Evolutionary conservation across 805 yeast species (phyloP).

Genomic region (Candida ulmi): DNA sequence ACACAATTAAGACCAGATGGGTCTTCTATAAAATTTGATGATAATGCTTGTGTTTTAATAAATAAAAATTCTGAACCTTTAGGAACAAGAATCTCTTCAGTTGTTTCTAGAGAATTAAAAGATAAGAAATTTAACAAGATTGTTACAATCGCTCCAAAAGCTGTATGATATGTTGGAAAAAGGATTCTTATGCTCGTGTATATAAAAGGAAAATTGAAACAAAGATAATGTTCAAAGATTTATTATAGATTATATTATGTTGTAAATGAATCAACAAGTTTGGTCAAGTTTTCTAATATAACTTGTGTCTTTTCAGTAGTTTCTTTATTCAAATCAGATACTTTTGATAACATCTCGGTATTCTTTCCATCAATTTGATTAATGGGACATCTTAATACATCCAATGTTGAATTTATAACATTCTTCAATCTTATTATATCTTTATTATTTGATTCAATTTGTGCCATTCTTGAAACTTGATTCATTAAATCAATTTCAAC

Average conservation of each 20-base stretch:
- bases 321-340: constrained; percentile 10
- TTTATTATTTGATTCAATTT: constrained; percentile 5
- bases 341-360: constrained; percentile 10
- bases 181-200: constrained; percentile 5
- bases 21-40: constrained; percentile 80
- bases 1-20: constrained; percentile 78
- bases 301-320: constrained; percentile 6
- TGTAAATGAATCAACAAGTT: constrained; percentile 13
- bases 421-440: constrained; percentile 16
- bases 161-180: constrained; percentile 31
- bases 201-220: too few species aligned
- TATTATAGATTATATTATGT: too few species aligned
- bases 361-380: constrained; percentile 8
- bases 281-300: constrained; percentile 7
- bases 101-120: constrained; percentile 86
- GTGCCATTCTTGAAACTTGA: constrained; percentile 10
- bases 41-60: constrained; percentile 92
- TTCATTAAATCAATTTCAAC: constrained; percentile 16
- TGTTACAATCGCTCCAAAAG: constrained; percentile 87
- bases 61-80: constrained; percentile 91
- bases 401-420: constrained; percentile 11
- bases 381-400: constrained; percentile 10
- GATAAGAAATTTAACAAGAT: constrained; percentile 81
- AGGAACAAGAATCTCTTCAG: constrained; percentile 87
- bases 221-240: too few species aligned